Conservation (phyloP, 2,329 filamentous ascomycete species). For the Colletotrichum sp. region DNA sequence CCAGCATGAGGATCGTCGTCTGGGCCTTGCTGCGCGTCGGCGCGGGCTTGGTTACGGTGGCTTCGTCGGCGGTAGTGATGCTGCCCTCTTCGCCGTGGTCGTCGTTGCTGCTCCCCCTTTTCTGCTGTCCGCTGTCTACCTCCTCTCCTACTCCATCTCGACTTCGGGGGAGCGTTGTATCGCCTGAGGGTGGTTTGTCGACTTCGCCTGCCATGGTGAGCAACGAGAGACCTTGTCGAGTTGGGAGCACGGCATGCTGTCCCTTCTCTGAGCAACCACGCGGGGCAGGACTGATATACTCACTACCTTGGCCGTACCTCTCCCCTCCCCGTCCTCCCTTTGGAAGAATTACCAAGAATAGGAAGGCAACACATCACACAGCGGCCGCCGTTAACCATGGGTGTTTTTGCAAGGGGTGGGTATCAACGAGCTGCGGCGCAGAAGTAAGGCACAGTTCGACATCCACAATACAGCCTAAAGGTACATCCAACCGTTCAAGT, state of each 20-base stretch:
- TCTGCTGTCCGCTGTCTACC: background rate
- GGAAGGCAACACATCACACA: background rate
- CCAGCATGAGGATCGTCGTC: constrained; percentile 43
- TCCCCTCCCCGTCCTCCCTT: background rate
- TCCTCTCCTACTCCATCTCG: background rate
- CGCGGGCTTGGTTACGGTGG: background rate
- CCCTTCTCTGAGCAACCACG: background rate
- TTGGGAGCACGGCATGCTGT: background rate
- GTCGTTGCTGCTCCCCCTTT: background rate
- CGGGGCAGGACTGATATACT: background rate
- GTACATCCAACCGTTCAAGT: background rate
- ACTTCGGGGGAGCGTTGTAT: background rate
- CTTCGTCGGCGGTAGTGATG: background rate
- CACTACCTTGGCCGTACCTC: background rate
- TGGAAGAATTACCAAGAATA: background rate
- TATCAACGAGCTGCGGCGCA: background rate
- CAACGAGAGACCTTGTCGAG: background rate
- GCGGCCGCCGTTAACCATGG: background rate
- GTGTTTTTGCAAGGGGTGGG: background rate
- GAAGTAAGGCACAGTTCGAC: background rate
- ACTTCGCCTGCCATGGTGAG: background rate
- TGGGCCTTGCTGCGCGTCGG: constrained; percentile 39
- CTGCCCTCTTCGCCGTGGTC: background rate
- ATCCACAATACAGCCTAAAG: background rate
- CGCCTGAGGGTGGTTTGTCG: background rate